Evolutionary conservation across 805 yeast species (phyloP), one percentile per base, ranked within the genome.

Genomic region (Ogataea nitratoaversa): DNA sequence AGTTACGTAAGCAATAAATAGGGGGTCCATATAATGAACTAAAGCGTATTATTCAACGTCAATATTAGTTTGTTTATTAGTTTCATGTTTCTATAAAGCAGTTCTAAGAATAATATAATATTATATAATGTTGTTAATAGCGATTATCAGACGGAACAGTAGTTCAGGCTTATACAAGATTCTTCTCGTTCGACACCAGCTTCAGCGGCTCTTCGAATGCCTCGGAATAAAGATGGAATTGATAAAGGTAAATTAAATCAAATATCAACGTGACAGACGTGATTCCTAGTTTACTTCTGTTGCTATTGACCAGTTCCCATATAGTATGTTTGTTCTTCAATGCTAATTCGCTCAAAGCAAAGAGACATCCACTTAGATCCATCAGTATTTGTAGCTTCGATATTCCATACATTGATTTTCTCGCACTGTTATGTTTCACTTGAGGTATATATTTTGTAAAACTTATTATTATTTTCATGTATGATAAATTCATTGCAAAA

Each of bases 361-460:
- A 62, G 4, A 61, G 19, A 16, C 72, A 67, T 2, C 79, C 79
- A 3, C 56, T 34, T 8, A 71, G 51, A 50, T 74, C 79, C 16
- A 70, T 55, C 19, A 52, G 37, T 6, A 70, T 61, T 30, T 70
- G 68, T 13, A 56, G 39, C 29, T 61, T 65, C 4, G 77, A 67
- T 42, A 70, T 66, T 1, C 79, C 79, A 44, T 57, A 60, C 54
- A 74, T 70, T 7, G 75, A 67, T 32, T 59, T 56, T 24, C 79
- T 62, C 36, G 54, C 48, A 37, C 52, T 52, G 47, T 72, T 73
- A 54, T 65, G 65, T 27, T 59, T 40, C 3, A 72, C 66, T 48
- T 74, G 79, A 1, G 79, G 79, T 22, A 84, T 62, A 47, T 74
- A 71, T 51, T 74, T 74, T 34, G 68, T 55, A 28, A 66, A 60